Percentiles rank a stretch among this genome's conserved stretches.
These are phyloP conservation scores for Penicillium psychrosexuale DNA, from an alignment of 2,329 filamentous ascomycete genomes.

Conservation along the genomic window DNA sequence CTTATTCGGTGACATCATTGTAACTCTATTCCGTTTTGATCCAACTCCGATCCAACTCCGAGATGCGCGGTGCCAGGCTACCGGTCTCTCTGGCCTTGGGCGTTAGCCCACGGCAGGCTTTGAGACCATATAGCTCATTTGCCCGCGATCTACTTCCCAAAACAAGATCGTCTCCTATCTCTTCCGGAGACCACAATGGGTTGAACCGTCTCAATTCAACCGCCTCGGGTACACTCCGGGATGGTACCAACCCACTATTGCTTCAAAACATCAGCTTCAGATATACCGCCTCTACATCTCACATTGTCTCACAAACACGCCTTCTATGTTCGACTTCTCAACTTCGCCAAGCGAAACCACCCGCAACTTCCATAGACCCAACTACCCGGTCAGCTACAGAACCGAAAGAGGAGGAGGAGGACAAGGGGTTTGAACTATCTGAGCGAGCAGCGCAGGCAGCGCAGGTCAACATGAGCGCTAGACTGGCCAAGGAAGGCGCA, in stretches of 20 bases:
- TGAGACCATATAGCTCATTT: constrained; percentile 19
- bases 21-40: constrained; percentile 18
- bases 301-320: constrained; percentile 25
- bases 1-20: constrained; percentile 25
- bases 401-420: constrained; percentile 49
- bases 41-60: constrained; percentile 22
- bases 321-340: constrained; percentile 27
- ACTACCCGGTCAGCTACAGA: constrained; percentile 36
- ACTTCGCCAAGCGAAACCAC: constrained; percentile 27
- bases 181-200: constrained; percentile 9
- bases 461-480: constrained; percentile 83
- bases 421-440: constrained; percentile 65
- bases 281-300: constrained; percentile 13
- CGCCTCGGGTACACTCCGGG: constrained; percentile 21
- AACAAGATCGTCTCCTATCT: not conserved
- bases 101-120: constrained; percentile 25
- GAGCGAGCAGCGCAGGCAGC: constrained; percentile 84
- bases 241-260: constrained; percentile 13
- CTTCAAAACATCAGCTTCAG: constrained; percentile 15
- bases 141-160: constrained; percentile 19
- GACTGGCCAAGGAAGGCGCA: constrained; percentile 75
- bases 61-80: constrained; percentile 44
- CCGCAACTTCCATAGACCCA: constrained; percentile 17
- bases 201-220: constrained; percentile 25
- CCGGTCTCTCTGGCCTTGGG: constrained; percentile 37